Percentiles rank a stretch among this genome's conserved stretches.
These are phyloP conservation scores for sweet orange (Citrus sinensis) DNA, from an alignment of 345 rosid species.

Conservation along the genomic window DNA sequence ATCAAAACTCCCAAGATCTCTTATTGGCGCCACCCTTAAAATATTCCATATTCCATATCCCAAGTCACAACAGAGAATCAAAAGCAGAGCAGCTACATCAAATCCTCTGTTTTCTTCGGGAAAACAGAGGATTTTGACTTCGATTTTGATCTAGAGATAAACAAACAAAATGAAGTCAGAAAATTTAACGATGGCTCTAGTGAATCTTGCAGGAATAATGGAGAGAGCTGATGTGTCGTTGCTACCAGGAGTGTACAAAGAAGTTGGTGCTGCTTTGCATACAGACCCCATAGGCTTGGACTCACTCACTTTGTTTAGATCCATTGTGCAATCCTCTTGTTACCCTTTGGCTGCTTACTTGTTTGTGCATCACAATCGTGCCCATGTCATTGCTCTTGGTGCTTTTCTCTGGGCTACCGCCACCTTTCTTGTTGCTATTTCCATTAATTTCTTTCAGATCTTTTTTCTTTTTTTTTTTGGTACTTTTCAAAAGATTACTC, in stretches of 20 bases:
- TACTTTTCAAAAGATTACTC: too few species aligned
- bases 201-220: slow-evolving; percentile 66
- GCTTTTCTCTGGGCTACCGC: slow-evolving; percentile 72
- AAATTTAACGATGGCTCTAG: slow-evolving; percentile 45
- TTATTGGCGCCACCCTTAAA: neutral
- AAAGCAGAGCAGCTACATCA: neutral
- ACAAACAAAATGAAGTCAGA: slow-evolving; percentile 41
- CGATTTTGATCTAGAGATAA: too few species aligned
- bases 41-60: neutral
- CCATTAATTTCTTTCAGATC: slow-evolving; percentile 63
- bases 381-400: slow-evolving; percentile 67
- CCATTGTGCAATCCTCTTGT: slow-evolving; percentile 57
- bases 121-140: slow-evolving; percentile 3
- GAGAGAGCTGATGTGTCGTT: slow-evolving; percentile 70
- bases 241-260: slow-evolving; percentile 69
- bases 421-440: slow-evolving; percentile 62
- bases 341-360: slow-evolving; percentile 76
- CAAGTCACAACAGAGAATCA: neutral
- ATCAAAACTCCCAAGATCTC: neutral
- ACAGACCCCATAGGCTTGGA: slow-evolving; percentile 62
- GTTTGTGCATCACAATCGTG: slow-evolving; percentile 47
- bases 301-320: slow-evolving; percentile 51
- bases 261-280: slow-evolving; percentile 56
- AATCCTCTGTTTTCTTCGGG: neutral
- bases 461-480: neutral